Evolutionary conservation across 2,329 filamentous ascomycete species (phyloP).

Genomic region (Fusarium sp.): DNA sequence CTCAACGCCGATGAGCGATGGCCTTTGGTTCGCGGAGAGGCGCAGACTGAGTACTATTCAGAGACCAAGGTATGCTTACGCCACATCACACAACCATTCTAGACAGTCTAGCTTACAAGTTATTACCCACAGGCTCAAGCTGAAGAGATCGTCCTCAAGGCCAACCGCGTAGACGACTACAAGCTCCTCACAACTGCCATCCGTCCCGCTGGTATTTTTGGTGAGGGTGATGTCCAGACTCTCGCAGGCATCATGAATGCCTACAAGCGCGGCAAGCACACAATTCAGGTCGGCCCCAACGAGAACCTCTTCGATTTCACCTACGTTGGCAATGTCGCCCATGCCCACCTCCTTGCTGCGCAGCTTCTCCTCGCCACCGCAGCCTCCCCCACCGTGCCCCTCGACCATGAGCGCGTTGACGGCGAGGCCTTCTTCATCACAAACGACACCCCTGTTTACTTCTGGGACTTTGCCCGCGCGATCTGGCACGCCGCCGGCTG

Average conservation of each 20-base stretch:
- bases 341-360: conserved; percentile 86
- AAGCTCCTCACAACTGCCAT: conserved; percentile 82
- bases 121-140: conserved; percentile 72
- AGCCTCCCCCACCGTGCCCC: conserved; percentile 69
- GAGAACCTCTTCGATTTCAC: conserved; percentile 74
- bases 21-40: conserved; percentile 78
- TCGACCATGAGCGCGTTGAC: conserved; percentile 80
- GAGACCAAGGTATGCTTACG: conserved; percentile 78
- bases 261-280: conserved; percentile 75
- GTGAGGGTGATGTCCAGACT: conserved; percentile 85
- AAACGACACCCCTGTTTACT: conserved; percentile 88
- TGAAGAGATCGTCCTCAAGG: conserved; percentile 82
- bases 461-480: conserved; percentile 87
- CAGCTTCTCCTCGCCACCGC: conserved; percentile 74
- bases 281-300: conserved; percentile 82
- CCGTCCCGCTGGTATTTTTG: conserved; percentile 90
- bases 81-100: background rate
- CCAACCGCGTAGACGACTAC: conserved; percentile 71
- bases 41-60: conserved; percentile 86
- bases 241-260: conserved; percentile 80
- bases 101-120: background rate
- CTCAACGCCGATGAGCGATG: conserved; percentile 87
- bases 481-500: conserved; percentile 77
- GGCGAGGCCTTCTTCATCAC: conserved; percentile 92
- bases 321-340: conserved; percentile 73